A percentile compares a stretch with the other conserved stretches of the same genome.
Evolutionary conservation across 2,329 filamentous ascomycete genomes (phyloP).

Genomic region (Penicillium sp.): DNA sequence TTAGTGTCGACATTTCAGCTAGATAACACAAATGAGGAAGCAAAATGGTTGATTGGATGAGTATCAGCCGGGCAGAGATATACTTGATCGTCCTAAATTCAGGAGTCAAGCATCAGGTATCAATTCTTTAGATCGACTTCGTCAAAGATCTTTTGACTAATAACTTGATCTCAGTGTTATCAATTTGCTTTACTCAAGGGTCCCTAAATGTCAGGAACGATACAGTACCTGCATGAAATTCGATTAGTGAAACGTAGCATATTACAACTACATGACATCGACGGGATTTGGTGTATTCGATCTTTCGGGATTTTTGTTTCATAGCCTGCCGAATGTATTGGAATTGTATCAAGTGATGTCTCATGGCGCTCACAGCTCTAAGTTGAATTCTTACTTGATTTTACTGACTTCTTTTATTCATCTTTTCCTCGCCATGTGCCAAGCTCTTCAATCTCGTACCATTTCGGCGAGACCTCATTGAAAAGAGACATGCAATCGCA

Average conservation of each 20-base stretch:
- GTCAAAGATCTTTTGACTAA: not conserved
- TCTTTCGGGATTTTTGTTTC: too few species aligned
- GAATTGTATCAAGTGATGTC: too few species aligned
- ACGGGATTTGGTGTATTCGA: too few species aligned
- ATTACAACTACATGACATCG: not conserved
- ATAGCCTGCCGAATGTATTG: too few species aligned
- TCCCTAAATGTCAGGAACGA: not conserved
- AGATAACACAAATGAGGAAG: not conserved
- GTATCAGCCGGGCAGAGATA: not conserved
- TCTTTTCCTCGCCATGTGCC: too few species aligned
- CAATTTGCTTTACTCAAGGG: not conserved
- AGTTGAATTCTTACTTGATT: too few species aligned
- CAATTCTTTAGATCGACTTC: not conserved
- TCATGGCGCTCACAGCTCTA: too few species aligned
- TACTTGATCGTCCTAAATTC: conserved; percentile 3
- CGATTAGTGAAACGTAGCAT: not conserved
- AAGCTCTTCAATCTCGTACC: too few species aligned
- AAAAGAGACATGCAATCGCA: too few species aligned
- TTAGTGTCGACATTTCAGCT: not conserved
- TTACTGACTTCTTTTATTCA: too few species aligned
- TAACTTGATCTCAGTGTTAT: not conserved
- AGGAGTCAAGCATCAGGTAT: conserved; percentile 1
- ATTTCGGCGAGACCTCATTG: too few species aligned
- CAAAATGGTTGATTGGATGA: not conserved
- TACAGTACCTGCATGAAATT: not conserved